These are phyloP conservation scores for Anthracocystis setariae DNA, from an alignment of 1,284 basidiomycete genomes.

Conservation along the genomic window DNA sequence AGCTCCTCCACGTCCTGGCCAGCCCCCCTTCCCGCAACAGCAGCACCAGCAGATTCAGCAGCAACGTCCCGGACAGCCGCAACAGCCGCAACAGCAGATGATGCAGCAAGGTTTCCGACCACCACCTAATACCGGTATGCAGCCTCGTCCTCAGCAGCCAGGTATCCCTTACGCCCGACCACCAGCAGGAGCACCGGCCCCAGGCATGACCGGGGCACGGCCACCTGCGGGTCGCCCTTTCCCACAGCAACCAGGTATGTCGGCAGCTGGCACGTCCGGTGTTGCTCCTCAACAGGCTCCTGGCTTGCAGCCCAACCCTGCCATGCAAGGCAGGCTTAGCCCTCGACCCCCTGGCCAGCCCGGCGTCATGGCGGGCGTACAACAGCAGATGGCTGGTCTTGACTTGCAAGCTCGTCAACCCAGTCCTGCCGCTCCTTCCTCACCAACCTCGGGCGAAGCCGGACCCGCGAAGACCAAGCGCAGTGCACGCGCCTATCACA, in stretches of 20 bases:
- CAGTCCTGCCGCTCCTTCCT: constrained; percentile 19
- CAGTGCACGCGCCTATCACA: constrained; percentile 66
- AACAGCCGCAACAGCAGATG: constrained; percentile 33
- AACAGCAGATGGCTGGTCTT: constrained; percentile 49
- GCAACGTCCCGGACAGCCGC: constrained; percentile 29
- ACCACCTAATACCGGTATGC: constrained; percentile 21
- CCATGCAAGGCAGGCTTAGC: constrained; percentile 35
- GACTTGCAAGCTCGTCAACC: constrained; percentile 41
- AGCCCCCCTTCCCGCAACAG: constrained; percentile 20
- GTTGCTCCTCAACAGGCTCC: constrained; percentile 8
- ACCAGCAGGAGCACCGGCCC: constrained; percentile 13
- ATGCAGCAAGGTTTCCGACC: constrained; percentile 22
- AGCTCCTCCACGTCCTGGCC: constrained; percentile 27
- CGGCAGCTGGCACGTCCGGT: constrained; percentile 4
- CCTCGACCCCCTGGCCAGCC: constrained; percentile 37
- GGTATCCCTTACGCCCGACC: constrained; percentile 27
- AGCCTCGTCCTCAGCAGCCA: constrained; percentile 32
- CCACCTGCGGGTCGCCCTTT: constrained; percentile 32
- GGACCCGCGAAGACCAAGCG: constrained; percentile 62
- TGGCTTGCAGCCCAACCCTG: constrained; percentile 17
- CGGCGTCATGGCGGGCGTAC: constrained; percentile 14
- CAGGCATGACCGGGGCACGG: constrained; percentile 20
- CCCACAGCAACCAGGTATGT: constrained; percentile 22
- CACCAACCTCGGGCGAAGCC: constrained; percentile 17
- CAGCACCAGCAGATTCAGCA: constrained; percentile 36